Base-by-base conservation (phyloP, 2,329 filamentous ascomycete genomes). In the Scytalidium sp. region DNA sequence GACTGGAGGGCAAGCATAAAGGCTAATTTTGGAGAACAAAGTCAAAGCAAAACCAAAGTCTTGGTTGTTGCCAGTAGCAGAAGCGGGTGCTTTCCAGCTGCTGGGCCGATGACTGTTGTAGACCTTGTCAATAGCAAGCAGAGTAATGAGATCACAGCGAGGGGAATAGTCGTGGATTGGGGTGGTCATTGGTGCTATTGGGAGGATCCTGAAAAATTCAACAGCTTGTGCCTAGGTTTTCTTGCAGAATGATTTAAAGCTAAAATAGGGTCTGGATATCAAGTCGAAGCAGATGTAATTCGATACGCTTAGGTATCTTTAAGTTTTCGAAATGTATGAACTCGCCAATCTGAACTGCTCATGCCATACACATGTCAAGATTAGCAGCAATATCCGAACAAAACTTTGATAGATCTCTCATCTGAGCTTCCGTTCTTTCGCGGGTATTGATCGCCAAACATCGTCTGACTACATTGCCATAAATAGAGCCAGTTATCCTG, bases 141-240 rank as follows among this genome's bases (percentile, higher is more conserved):
- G 7, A 29, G 25, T 2, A 19, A 9, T 7, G 49, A 46, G 19
- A 27, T 15, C 4, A 56, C 29, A 36, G 61, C 60, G n/a, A 51
- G 32, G 11, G 63, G 63, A 2, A 46, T 58, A 11, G 56, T 58
- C 9, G 61, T 62, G 11, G 49, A 56, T 39, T 65, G 62, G 58
- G 64, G 64, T 23, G 64, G 64, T 1, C 64, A 66, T 56, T 66
- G 64, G 64, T 60, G 62, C 46, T 66, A 65, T 47, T 66, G 61
- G 60, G 64, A 65, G 50, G 50, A 62, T 48, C 56, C 58, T 13
- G 52, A 50, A 49, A 56, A 41, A 43, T 65, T 65, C 49, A 51
- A 60, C 43, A 46, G 48, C 19, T 36, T 65, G 19, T 59, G 50
- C 25, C 46, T 60, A 40, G 46, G 43, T 1, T 64, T 64, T 42